Evolutionary conservation across 441 rosid genomes (phyloP).

Genomic region (Bruguiera hainesii): DNA sequence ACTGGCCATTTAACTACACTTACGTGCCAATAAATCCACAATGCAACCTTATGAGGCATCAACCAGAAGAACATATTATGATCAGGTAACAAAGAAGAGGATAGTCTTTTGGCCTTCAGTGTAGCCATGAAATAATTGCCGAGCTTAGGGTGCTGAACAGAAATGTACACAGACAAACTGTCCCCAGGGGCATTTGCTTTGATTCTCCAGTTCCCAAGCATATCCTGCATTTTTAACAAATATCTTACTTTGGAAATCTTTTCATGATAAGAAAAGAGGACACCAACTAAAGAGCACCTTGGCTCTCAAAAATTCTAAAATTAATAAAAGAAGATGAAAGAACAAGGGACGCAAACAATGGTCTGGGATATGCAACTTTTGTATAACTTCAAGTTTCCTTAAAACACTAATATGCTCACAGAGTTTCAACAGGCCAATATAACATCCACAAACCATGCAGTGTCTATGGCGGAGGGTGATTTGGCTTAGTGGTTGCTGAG

Average conservation of each 20-base stretch:
- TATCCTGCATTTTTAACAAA: slow-evolving; percentile 52
- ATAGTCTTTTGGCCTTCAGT: slow-evolving; percentile 52
- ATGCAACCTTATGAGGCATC: slow-evolving; percentile 93
- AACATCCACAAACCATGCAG: too few species aligned
- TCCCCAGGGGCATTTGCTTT: slow-evolving; percentile 67
- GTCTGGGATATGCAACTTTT: too few species aligned
- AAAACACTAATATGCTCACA: too few species aligned
- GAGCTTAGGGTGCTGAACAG: slow-evolving; percentile 68
- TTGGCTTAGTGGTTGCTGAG: too few species aligned
- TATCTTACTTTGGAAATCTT: neutral
- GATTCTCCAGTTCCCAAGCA: slow-evolving; percentile 79
- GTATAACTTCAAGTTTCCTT: too few species aligned
- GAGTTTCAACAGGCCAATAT: too few species aligned
- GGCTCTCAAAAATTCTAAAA: neutral
- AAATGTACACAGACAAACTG: slow-evolving; percentile 50
- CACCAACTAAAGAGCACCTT: neutral
- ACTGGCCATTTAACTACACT: slow-evolving; percentile 30
- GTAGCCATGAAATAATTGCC: slow-evolving; percentile 81
- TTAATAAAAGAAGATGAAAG: neutral
- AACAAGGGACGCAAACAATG: neutral
- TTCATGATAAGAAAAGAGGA: neutral
- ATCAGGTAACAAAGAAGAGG: slow-evolving; percentile 31
- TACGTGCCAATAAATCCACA: slow-evolving; percentile 96
- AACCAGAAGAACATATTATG: slow-evolving; percentile 76
- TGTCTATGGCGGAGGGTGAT: too few species aligned